Percentiles rank a stretch among this genome's conserved stretches.
Conservation (phyloP, 257 asterid genomes). For the Paulownia fortunei region DNA sequence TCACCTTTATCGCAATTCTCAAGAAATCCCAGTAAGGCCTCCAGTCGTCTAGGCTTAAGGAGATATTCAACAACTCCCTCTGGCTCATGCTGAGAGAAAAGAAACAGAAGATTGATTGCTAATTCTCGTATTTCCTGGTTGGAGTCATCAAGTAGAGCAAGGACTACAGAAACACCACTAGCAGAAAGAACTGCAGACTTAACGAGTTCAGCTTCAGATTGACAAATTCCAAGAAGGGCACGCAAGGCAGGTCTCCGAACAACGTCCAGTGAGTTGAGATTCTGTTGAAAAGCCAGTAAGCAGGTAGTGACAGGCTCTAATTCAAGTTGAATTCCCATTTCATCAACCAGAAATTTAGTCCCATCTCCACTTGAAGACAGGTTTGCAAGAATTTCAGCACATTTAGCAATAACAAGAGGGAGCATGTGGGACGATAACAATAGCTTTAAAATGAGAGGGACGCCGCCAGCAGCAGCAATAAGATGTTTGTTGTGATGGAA, state of each 20-base stretch:
- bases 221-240: slow-evolving; percentile 60
- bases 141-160: slow-evolving; percentile 62
- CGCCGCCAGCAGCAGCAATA: slow-evolving; percentile 53
- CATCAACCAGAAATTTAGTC: slow-evolving; percentile 53
- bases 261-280: slow-evolving; percentile 42
- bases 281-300: slow-evolving; percentile 55
- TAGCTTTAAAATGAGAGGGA: slow-evolving; percentile 47
- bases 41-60: slow-evolving; percentile 61
- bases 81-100: slow-evolving; percentile 71
- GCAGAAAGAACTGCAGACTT: slow-evolving; percentile 65
- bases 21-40: slow-evolving; percentile 63
- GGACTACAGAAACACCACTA: slow-evolving; percentile 56
- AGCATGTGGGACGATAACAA: slow-evolving; percentile 45
- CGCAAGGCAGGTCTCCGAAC: slow-evolving; percentile 57
- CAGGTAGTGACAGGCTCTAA: slow-evolving; percentile 46
- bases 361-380: slow-evolving; percentile 58
- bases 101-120: slow-evolving; percentile 60
- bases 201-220: slow-evolving; percentile 55
- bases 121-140: slow-evolving; percentile 60
- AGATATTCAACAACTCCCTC: slow-evolving; percentile 70
- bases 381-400: slow-evolving; percentile 58
- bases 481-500: slow-evolving; percentile 48
- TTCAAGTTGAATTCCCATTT: slow-evolving; percentile 43
- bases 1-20: slow-evolving; percentile 56
- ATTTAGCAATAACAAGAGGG: slow-evolving; percentile 40